Conservation (phyloP, 208 protist genomes). For the Acanthamoeba polyphaga region DNA sequence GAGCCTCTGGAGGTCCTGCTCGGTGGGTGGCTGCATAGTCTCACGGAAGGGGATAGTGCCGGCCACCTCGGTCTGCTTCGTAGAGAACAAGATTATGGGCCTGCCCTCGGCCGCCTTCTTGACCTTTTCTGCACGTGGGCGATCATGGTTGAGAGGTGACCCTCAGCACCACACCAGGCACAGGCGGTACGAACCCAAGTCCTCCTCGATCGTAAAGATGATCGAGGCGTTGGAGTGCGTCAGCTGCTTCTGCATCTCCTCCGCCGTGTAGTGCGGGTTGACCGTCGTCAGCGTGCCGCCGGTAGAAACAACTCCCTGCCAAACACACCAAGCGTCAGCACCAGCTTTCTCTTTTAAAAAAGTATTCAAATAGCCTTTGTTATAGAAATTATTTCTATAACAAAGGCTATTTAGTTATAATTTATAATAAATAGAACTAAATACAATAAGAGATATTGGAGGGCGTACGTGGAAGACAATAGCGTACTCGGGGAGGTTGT, state of each 20-base stretch:
- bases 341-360: no score
- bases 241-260: conserved; percentile 43
- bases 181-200: not conserved
- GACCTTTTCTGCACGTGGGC: not conserved
- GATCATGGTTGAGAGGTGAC: not conserved
- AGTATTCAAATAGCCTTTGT: no score
- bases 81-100: conserved; percentile 28
- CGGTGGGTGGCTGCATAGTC: not conserved
- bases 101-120: not conserved
- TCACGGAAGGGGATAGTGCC: not conserved
- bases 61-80: not conserved
- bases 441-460: not conserved
- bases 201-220: conserved; percentile 31
- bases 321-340: not conserved
- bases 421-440: no score
- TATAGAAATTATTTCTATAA: no score
- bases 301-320: not conserved
- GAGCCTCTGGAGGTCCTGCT: not conserved
- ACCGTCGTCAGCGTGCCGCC: conserved; percentile 20
- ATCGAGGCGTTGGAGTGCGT: conserved; percentile 16
- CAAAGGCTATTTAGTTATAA: no score
- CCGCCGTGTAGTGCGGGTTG: conserved; percentile 39
- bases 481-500: conserved; percentile 54
- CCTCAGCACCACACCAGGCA: not conserved
- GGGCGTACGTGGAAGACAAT: conserved; percentile 46